phyloP scores from a whole-genome alignment of 2,329 filamentous ascomycete genomes.

The Calonectria pseudoreteaudii region DNA sequence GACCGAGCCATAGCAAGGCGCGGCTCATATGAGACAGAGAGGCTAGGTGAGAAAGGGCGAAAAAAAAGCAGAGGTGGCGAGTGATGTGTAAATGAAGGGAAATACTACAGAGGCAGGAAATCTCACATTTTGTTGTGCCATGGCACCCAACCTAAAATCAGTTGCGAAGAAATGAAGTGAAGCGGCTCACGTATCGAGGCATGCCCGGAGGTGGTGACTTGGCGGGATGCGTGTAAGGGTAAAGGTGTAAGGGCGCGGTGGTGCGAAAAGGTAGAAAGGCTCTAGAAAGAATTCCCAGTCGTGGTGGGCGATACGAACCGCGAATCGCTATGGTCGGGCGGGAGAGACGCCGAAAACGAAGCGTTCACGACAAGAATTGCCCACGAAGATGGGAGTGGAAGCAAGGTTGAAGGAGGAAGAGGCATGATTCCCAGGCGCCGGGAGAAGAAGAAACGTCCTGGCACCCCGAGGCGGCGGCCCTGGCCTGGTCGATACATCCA shows the following conservation, averaged over 20 bases:
- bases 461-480: constrained; percentile 52
- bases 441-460: constrained; percentile 55
- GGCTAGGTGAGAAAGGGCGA: constrained; percentile 21
- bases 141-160: constrained; percentile 49
- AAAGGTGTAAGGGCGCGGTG: constrained; percentile 33
- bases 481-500: constrained; percentile 49
- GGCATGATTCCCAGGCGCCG: constrained; percentile 50
- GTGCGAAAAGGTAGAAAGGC: constrained; percentile 20
- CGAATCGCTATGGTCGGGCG: neutral
- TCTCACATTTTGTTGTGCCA: constrained; percentile 55
- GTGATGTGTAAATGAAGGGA: constrained; percentile 35
- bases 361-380: constrained; percentile 37
- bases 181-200: constrained; percentile 47
- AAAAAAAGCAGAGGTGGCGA: constrained; percentile 30
- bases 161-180: constrained; percentile 50
- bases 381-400: constrained; percentile 45
- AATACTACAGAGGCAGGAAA: constrained; percentile 23
- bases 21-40: constrained; percentile 25
- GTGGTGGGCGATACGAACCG: constrained; percentile 12
- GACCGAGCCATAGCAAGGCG: constrained; percentile 32
- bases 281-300: constrained; percentile 7
- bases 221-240: constrained; percentile 34
- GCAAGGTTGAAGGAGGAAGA: constrained; percentile 51
- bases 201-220: constrained; percentile 45
- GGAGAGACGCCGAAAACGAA: constrained; percentile 38